Evolutionary conservation across 1,139 yeast genomes (phyloP), one percentile per base, ranked within the genome.

Genomic region (Pichia sp.): DNA sequence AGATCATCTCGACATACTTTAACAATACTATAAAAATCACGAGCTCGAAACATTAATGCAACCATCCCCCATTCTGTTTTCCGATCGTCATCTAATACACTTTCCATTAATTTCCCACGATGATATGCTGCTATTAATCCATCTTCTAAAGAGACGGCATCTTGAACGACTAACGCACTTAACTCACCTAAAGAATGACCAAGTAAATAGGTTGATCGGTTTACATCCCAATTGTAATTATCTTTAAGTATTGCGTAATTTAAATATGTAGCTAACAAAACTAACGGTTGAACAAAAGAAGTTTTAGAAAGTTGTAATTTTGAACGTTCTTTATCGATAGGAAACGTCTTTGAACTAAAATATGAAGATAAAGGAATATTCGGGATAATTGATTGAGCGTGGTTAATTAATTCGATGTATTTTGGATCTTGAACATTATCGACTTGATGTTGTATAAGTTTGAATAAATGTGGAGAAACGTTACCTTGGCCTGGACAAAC

Each of bases 141-240:
- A n/a, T 56, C 40, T 13, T 50, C 53, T 20, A 60, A 50, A 0
- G 53, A 24, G 0, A 63, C 33, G 0, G 50, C 50, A 5, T 44
- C 57, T 43, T 59, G 63, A 6, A 57, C 32, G 3, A 53, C 57
- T 21, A 63, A 35, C 4, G 54, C 45, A 15, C 59, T 51, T 10
- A 63, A 55, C 36, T 63, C 68, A 1, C 68, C 68, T 15, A 63
- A 42, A 5, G 66, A 62, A 42, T 63, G 68, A 5, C 68, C 68
- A n/a, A 61, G 31, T 30, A 55, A 44, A 38, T 50, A 56, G 33
- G 59, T 55, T 1, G 52, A 43, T 6, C 34, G 28, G 6, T 43
- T 37, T 11, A 58, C 33, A 41, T 60, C 54, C 23, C 52, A 29
- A 9, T 50, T 51, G 21, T 46, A 43, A 7, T 41, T 37, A 4